These are phyloP conservation scores for Trichoderma asperellum DNA, from an alignment of 2,329 filamentous ascomycete species.

Conservation along the genomic window DNA sequence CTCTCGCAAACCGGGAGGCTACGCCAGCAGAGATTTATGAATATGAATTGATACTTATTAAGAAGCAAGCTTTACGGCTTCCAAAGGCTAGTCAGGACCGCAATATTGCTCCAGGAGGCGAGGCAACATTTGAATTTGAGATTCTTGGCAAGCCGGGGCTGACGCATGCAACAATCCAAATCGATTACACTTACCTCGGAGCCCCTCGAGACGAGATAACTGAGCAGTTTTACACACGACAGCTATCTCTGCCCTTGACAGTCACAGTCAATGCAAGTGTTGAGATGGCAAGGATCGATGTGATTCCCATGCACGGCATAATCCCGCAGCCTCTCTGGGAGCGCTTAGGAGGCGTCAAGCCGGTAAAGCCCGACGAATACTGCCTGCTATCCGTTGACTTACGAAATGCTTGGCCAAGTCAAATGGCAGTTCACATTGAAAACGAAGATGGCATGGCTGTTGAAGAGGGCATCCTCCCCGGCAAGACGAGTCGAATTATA, in stretches of 20 bases:
- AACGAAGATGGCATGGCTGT: conserved; percentile 54
- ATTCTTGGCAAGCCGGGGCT: conserved; percentile 85
- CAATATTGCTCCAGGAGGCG: conserved; percentile 68
- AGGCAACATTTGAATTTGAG: conserved; percentile 77
- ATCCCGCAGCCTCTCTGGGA: conserved; percentile 66
- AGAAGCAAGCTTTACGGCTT: conserved; percentile 69
- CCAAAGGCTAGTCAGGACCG: conserved; percentile 56
- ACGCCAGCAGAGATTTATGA: conserved; percentile 82
- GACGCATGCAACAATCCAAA: conserved; percentile 76
- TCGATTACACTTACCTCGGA: conserved; percentile 86
- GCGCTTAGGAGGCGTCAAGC: conserved; percentile 43
- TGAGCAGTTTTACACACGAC: conserved; percentile 80
- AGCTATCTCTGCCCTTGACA: conserved; percentile 77
- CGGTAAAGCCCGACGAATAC: conserved; percentile 60
- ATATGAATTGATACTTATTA: conserved; percentile 77
- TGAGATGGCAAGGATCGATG: conserved; percentile 78
- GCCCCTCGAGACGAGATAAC: conserved; percentile 67
- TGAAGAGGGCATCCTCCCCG: conserved; percentile 64
- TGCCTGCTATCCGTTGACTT: conserved; percentile 83
- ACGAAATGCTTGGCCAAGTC: conserved; percentile 86
- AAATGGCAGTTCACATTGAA: conserved; percentile 68
- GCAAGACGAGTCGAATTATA: conserved; percentile 73
- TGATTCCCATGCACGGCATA: conserved; percentile 71
- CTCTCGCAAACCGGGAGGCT: conserved; percentile 75
- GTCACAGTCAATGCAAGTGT: conserved; percentile 92